These are phyloP conservation scores for Peronospora destructor DNA, from an alignment of 352 stramenopile species.

Conservation along the genomic window DNA sequence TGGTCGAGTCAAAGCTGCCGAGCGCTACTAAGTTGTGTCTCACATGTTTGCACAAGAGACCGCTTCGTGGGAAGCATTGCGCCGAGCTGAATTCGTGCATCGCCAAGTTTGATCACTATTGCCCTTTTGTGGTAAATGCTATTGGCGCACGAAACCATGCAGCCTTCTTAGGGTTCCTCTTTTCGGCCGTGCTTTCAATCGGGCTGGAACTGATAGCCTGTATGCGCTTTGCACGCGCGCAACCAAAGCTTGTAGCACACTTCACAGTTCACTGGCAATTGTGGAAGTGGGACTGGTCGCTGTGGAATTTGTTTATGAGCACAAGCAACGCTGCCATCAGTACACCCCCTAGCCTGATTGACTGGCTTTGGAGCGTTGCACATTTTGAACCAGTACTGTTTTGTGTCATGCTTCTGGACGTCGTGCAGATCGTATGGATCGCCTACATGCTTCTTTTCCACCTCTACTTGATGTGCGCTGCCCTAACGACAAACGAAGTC, in stretches of 20 bases:
- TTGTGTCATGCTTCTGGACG: slow-evolving; percentile 42
- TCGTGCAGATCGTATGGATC: slow-evolving; percentile 66
- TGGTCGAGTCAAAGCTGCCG: slow-evolving; percentile 70
- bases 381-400: slow-evolving; percentile 59
- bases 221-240: slow-evolving; percentile 36
- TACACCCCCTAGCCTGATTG: slow-evolving; percentile 17
- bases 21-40: slow-evolving; percentile 72
- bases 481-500: slow-evolving; percentile 77
- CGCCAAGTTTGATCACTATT: slow-evolving; percentile 82
- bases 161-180: slow-evolving; percentile 91
- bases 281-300: slow-evolving; percentile 24
- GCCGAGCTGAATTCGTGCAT: slow-evolving; percentile 74
- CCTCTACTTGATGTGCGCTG: slow-evolving; percentile 46
- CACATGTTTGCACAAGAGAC: slow-evolving; percentile 69
- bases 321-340: not conserved
- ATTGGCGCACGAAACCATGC: slow-evolving; percentile 92
- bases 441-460: slow-evolving; percentile 68
- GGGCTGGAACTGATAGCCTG: slow-evolving; percentile 38
- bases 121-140: slow-evolving; percentile 87
- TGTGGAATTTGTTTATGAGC: slow-evolving; percentile 11
- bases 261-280: slow-evolving; percentile 31
- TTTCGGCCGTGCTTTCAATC: slow-evolving; percentile 58
- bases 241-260: slow-evolving; percentile 24
- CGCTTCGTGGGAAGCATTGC: slow-evolving; percentile 72
- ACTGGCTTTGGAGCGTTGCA: slow-evolving; percentile 44